phyloP scores from a whole-genome alignment of 140 eudicot species.

The Senecio squalidus region DNA sequence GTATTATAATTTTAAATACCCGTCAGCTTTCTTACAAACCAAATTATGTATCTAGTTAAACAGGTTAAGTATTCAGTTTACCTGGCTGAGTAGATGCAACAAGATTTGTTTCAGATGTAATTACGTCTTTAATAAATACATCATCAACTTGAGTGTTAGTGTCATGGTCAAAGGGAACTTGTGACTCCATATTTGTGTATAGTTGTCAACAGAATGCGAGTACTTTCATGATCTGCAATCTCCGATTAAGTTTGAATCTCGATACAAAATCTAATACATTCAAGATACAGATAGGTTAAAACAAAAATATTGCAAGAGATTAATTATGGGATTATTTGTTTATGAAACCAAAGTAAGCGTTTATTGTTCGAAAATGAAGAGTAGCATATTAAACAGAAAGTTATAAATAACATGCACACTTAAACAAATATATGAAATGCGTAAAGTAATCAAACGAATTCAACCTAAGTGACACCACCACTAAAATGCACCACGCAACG shows the following conservation, averaged over 20 bases:
- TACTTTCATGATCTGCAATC: slow-evolving; percentile 12
- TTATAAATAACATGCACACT: no score
- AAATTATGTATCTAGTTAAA: no score
- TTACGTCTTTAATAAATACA: slow-evolving; percentile 26
- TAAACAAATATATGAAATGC: no score
- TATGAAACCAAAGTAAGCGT: no score
- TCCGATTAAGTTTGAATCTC: not conserved
- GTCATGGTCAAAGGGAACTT: slow-evolving; percentile 31
- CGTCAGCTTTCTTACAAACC: no score
- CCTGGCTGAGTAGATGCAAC: slow-evolving; percentile 43
- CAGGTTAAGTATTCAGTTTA: slow-evolving; percentile 6
- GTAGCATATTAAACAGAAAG: no score
- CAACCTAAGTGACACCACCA: not conserved
- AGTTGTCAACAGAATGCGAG: slow-evolving; percentile 20
- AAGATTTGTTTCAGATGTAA: slow-evolving; percentile 32
- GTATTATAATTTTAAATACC: not conserved
- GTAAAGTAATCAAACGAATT: no score
- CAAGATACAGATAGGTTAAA: not conserved
- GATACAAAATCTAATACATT: not conserved
- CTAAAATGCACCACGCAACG: not conserved
- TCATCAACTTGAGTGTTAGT: slow-evolving; percentile 19
- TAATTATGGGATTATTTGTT: not conserved
- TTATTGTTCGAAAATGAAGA: no score
- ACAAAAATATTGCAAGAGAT: not conserved
- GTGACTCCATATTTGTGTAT: slow-evolving; percentile 39